Evolutionary conservation across 306 rosid genomes (phyloP).

Genomic region (cucumber (Cucumis sativus)): DNA sequence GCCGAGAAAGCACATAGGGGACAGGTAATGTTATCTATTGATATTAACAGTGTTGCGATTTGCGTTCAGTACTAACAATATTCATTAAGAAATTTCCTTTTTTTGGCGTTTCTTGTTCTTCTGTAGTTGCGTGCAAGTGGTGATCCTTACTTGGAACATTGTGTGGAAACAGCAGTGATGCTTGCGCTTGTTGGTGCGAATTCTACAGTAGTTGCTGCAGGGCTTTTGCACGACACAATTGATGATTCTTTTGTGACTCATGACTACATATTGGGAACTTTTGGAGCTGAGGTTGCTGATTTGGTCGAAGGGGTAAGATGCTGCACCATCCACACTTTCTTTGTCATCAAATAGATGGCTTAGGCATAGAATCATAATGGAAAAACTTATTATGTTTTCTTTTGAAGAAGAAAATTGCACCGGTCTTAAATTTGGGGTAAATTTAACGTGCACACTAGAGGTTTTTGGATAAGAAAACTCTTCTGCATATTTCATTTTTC

Average conservation of each 20-base stretch:
- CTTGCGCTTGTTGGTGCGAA: conserved; percentile 87
- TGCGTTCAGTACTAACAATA: conserved; percentile 4
- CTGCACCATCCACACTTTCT: neutral
- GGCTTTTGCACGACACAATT: conserved; percentile 92
- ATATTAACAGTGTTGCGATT: neutral
- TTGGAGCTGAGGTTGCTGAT: conserved; percentile 81
- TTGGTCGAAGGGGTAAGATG: conserved; percentile 79
- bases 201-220: conserved; percentile 89
- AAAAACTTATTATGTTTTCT: neutral
- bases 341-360: neutral
- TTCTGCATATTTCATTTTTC: neutral
- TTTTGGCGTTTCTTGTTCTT: neutral
- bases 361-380: neutral
- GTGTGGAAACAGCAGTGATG: conserved; percentile 85
- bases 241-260: conserved; percentile 68
- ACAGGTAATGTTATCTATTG: conserved; percentile 26
- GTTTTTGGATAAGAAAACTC: neutral
- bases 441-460: neutral
- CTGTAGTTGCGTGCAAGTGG: conserved; percentile 83
- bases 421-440: neutral
- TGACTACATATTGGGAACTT: conserved; percentile 50
- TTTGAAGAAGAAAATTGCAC: neutral
- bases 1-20: conserved; percentile 77
- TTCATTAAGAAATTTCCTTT: conserved; percentile 10
- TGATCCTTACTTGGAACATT: conserved; percentile 89